phyloP scores from a whole-genome alignment of 2,329 filamentous ascomycete genomes.

The Rhinocladiella similis region DNA sequence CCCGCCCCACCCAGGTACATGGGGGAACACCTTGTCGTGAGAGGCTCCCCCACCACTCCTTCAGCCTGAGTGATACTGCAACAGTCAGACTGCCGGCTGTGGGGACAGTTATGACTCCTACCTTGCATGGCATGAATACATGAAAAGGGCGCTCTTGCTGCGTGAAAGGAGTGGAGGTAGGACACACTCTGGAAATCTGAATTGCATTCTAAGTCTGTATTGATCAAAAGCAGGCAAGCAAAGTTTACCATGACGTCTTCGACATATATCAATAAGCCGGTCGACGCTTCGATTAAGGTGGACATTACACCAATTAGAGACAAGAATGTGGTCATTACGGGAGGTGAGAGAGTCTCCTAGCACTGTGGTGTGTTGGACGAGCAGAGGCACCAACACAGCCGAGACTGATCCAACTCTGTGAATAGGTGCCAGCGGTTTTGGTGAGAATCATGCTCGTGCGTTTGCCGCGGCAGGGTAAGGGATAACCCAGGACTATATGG shows the following conservation, averaged over 20 bases:
- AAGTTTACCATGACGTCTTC: conserved; percentile 1
- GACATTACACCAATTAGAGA: not conserved
- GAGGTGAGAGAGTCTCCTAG: not conserved
- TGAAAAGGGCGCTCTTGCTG: not conserved
- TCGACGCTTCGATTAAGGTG: conserved; percentile 3
- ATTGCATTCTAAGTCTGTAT: too few species aligned
- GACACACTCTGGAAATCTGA: not conserved
- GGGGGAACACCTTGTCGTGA: not conserved
- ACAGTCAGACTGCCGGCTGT: not conserved
- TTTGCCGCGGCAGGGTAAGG: conserved; percentile 26
- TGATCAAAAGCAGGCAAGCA: too few species aligned
- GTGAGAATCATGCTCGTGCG: conserved; percentile 32
- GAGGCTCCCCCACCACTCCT: not conserved
- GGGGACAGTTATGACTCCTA: not conserved
- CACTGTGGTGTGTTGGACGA: not conserved
- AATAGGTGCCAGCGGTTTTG: conserved; percentile 32
- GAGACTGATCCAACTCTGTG: not conserved
- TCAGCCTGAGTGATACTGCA: not conserved
- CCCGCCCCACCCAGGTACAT: not conserved
- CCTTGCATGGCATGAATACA: not conserved
- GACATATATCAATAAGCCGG: conserved; percentile 6
- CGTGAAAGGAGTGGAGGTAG: not conserved
- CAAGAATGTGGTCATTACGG: conserved; percentile 4
- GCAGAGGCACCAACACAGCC: not conserved
- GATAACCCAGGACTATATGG: not conserved